Percentiles rank a stretch among this genome's conserved stretches.
Evolutionary conservation across 2,329 filamentous ascomycete species (phyloP).

Genomic region (Fusarium duplospermum): DNA sequence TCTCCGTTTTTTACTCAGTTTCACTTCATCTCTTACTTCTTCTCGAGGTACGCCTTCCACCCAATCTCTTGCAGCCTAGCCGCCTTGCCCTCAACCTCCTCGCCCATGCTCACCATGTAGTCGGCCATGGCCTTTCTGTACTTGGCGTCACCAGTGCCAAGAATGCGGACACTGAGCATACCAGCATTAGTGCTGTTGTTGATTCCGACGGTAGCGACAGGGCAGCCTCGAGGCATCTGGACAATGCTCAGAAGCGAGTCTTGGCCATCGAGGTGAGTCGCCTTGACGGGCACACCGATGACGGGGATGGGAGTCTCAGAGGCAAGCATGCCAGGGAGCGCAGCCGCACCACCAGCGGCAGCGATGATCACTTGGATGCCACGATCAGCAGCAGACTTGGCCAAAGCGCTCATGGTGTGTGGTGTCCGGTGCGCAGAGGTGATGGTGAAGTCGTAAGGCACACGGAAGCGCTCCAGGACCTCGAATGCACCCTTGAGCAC

Average conservation of each 20-base stretch:
- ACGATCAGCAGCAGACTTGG: slow-evolving; percentile 69
- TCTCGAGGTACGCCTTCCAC: neutral
- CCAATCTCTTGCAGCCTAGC: slow-evolving; percentile 59
- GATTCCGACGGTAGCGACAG: slow-evolving; percentile 81
- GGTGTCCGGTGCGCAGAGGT: slow-evolving; percentile 85
- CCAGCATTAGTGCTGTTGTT: slow-evolving; percentile 85
- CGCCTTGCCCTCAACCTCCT: slow-evolving; percentile 73
- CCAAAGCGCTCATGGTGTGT: slow-evolving; percentile 75
- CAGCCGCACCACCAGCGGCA: slow-evolving; percentile 79
- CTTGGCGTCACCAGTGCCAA: slow-evolving; percentile 68
- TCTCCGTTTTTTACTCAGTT: neutral
- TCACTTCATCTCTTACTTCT: neutral
- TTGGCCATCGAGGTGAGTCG: slow-evolving; percentile 76
- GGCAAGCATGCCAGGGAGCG: slow-evolving; percentile 80
- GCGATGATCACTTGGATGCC: slow-evolving; percentile 82
- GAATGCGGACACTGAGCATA: slow-evolving; percentile 75
- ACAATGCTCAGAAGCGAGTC: slow-evolving; percentile 80
- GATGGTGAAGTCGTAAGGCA: slow-evolving; percentile 79
- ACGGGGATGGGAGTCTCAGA: slow-evolving; percentile 78
- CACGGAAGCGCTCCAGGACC: slow-evolving; percentile 75
- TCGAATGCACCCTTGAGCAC: slow-evolving; percentile 75
- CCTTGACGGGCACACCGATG: slow-evolving; percentile 82
- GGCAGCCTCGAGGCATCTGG: slow-evolving; percentile 80
- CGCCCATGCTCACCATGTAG: slow-evolving; percentile 25
- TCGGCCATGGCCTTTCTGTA: slow-evolving; percentile 73